Conservation (phyloP, 228 moss, liverwort and hornwort species). For the Sphagnum magellanicum region DNA sequence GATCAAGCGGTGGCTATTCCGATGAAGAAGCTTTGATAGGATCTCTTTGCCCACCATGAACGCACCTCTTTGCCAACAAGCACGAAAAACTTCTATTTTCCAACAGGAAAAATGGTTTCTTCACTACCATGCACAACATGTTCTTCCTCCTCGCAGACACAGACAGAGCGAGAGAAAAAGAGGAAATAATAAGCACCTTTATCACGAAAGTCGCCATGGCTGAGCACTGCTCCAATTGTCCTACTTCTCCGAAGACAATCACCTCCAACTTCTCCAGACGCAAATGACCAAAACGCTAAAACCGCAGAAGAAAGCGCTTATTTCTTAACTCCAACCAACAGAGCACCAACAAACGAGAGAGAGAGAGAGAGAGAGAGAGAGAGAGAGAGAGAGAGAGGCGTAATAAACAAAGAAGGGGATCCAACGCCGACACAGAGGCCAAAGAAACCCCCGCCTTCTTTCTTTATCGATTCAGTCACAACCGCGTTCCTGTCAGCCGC, state of each 20-base stretch:
- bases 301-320: background rate
- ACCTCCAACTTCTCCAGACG: background rate
- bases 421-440: background rate
- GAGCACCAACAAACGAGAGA: background rate
- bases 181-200: slow-evolving; percentile 25
- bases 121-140: background rate
- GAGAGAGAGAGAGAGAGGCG: slow-evolving; percentile 1
- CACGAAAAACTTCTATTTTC: background rate
- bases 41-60: background rate
- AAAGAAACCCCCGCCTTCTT: background rate
- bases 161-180: background rate
- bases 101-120: background rate
- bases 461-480: background rate
- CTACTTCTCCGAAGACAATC: too few relatives aligned
- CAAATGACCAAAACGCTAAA: background rate
- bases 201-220: slow-evolving; percentile 41
- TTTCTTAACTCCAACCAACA: background rate
- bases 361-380: slow-evolving; percentile 1
- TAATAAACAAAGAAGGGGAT: slow-evolving; percentile 1
- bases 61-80: background rate
- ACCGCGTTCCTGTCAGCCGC: slow-evolving; percentile 69
- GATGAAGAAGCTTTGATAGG: background rate
- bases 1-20: background rate
- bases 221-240: background rate
- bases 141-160: background rate